Evolutionary conservation across 2,329 filamentous ascomycete species (phyloP), one percentile per base, ranked within the genome.

Genomic region (Fusarium siculi): DNA sequence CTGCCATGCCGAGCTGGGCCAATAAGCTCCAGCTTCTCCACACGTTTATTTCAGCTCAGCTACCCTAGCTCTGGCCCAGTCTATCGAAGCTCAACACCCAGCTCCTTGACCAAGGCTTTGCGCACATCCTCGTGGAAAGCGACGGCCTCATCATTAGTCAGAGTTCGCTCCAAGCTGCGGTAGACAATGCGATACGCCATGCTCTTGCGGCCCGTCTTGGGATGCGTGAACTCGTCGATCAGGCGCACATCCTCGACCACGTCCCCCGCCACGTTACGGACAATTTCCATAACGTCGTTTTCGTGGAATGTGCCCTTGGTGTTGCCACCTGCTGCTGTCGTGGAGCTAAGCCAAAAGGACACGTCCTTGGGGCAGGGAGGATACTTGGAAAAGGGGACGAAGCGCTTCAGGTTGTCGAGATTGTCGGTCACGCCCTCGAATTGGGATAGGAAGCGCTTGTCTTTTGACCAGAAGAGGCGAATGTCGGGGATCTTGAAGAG

Each of bases 401-500:
- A 99, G 57, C 89, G 90, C 76, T 82, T 85, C 55, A 92, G 79
- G 47, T 75, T 80, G 47, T 82, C 79, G 21, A 88, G 79, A 70
- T 88, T 78, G 54, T 85, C 85, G 6, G 87, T 88, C 6, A 91
- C 85, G 43, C 90, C 89, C 28, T 84, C 85, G 82, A 99, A 99
- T 82, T 99, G 96, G 16, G 85, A 86, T n/a, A 97, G 84, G 83
- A 99, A 99, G 14, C 96, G 90, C 76, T 87, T 80, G 81, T 99
- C 96, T 61, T 87, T 86, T 37, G 93, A 97, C 96, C 96, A 99
- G 85, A 99, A 98, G 9, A 98, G 90, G 18, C 96, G 92, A 76
- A 99, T 99, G 80, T 99, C 96, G 0, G 95, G 94, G 66, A 99
- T 97, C 66, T 93, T 92, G 85, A 98, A 99, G 30, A 99, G 89